A percentile compares a stretch with the other conserved stretches of the same genome.
These are phyloP conservation scores for Penicillium sp. DNA, from an alignment of 2,329 filamentous ascomycete genomes.

Conservation along the genomic window DNA sequence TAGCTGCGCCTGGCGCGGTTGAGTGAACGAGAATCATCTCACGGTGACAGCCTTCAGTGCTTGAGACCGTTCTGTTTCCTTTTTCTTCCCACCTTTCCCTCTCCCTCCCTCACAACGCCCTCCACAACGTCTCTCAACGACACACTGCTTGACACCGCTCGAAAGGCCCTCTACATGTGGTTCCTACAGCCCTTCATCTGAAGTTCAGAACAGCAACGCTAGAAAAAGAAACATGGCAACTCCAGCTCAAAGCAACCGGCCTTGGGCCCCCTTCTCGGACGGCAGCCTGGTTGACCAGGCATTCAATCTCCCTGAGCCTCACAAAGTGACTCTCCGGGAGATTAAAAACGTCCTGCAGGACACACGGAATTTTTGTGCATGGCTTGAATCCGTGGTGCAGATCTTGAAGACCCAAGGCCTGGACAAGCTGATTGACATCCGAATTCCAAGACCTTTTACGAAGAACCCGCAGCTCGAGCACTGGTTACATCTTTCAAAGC, in stretches of 20 bases:
- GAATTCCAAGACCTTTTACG: not conserved
- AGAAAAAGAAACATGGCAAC: not conserved
- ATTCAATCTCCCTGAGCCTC: not conserved
- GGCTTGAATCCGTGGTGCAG: not conserved
- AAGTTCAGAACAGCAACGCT: not conserved
- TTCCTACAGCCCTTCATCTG: too few relatives aligned
- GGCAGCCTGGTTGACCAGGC: not conserved
- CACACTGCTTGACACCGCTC: too few relatives aligned
- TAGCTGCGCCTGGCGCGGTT: too few relatives aligned
- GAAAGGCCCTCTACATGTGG: too few relatives aligned
- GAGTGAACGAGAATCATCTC: too few relatives aligned
- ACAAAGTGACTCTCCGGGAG: not conserved
- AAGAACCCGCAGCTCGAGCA: not conserved
- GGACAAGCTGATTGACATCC: slow-evolving; percentile 4
- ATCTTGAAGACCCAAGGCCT: not conserved
- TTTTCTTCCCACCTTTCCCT: not conserved
- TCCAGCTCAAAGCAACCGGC: not conserved
- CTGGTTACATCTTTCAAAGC: slow-evolving; percentile 1
- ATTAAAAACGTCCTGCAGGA: not conserved
- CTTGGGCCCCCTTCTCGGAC: not conserved
- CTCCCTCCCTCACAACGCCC: not conserved
- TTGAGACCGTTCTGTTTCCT: too few relatives aligned
- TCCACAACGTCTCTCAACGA: too few relatives aligned
- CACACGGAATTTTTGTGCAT: not conserved
- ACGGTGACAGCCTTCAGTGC: too few relatives aligned